Percentiles rank a stretch among this genome's conserved stretches.
Evolutionary conservation across 108 stramenopile species (phyloP).

Genomic region (Aurantiochytrium sp.): DNA sequence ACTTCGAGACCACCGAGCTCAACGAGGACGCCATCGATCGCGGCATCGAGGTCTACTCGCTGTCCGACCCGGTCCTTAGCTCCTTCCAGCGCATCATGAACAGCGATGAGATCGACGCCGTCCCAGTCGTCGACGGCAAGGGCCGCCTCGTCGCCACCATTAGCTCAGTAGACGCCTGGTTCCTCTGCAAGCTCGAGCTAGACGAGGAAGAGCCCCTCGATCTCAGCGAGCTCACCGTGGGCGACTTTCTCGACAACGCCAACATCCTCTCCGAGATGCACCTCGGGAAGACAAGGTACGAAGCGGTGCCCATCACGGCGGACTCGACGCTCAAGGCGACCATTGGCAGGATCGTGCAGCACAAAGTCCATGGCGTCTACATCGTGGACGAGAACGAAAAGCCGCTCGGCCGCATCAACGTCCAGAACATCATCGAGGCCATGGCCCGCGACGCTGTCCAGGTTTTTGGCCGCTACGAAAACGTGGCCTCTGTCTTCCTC

Average conservation of each 20-base stretch:
- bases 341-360: not conserved
- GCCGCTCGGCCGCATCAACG: not conserved
- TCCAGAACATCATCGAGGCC: not conserved
- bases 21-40: conserved; percentile 7
- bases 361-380: conserved; percentile 8
- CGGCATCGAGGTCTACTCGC: not conserved
- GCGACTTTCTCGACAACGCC: not conserved
- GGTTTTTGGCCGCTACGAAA: not conserved
- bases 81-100: not conserved
- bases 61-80: not conserved
- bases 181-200: not conserved
- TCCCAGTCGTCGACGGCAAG: not conserved
- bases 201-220: not conserved
- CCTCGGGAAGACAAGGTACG: not conserved
- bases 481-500: not conserved
- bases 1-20: conserved; percentile 28
- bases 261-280: not conserved
- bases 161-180: not conserved
- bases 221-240: not conserved
- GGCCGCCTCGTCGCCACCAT: not conserved
- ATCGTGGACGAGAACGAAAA: not conserved
- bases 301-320: not conserved
- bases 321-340: not conserved
- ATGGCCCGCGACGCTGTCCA: not conserved
- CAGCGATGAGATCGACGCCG: not conserved